Evolutionary conservation across 768 basidiomycete genomes (phyloP).

Genomic region (Rhizopogon vesiculosus): DNA sequence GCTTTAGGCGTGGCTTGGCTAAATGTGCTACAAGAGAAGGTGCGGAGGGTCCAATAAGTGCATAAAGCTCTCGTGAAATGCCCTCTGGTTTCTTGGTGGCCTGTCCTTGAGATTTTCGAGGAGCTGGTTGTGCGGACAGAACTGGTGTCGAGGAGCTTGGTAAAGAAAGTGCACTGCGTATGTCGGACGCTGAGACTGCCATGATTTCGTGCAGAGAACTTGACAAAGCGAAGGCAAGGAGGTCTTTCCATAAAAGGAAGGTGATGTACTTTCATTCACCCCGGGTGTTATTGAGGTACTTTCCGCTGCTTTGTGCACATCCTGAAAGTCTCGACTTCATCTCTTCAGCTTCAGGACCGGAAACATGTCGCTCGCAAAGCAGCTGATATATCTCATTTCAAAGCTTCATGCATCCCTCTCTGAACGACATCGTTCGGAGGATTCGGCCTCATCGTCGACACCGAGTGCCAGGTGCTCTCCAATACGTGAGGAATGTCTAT

Average conservation of each 20-base stretch:
- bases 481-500: no score
- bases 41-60: conserved; percentile 90
- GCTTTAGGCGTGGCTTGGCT: conserved; percentile 80
- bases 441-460: no score
- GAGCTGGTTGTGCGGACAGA: conserved; percentile 40
- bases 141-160: conserved; percentile 36
- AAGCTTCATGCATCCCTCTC: no score
- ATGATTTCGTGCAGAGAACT: conserved; percentile 26
- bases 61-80: conserved; percentile 88
- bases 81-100: conserved; percentile 74
- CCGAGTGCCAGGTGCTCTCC: no score
- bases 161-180: conserved; percentile 79
- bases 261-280: not conserved
- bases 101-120: conserved; percentile 38
- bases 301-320: no score
- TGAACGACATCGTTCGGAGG: no score
- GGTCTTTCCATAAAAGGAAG: not conserved
- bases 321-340: no score
- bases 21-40: conserved; percentile 80
- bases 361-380: no score
- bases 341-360: no score
- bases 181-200: conserved; percentile 72
- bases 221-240: not conserved
- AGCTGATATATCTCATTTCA: no score
- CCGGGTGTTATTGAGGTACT: no score